A percentile compares a stretch with the other conserved stretches of the same genome.
Evolutionary conservation across 2,329 filamentous ascomycete species (phyloP).

Genomic region (Colletotrichum endophyticum): DNA sequence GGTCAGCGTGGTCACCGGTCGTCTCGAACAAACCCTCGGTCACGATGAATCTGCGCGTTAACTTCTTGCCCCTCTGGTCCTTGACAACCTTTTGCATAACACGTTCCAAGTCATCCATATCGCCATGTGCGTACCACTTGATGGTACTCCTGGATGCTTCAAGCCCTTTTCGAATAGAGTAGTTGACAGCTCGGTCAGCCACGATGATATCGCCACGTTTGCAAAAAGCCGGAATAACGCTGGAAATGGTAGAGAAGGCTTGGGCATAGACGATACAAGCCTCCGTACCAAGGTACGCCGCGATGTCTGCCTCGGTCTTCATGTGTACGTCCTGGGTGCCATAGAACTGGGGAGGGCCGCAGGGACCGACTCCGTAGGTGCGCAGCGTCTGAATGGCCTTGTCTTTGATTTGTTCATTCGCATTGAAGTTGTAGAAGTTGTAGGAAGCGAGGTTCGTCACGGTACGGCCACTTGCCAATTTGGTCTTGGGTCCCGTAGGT

Average conservation of each 20-base stretch:
- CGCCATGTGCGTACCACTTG: slow-evolving; percentile 93
- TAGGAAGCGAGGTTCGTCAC: slow-evolving; percentile 93
- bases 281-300: slow-evolving; percentile 84
- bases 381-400: slow-evolving; percentile 93
- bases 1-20: slow-evolving; percentile 80
- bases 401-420: slow-evolving; percentile 90
- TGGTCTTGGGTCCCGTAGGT: slow-evolving; percentile 87
- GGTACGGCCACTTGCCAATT: slow-evolving; percentile 85
- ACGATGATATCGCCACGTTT: slow-evolving; percentile 98
- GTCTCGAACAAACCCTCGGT: slow-evolving; percentile 95
- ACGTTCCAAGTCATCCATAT: slow-evolving; percentile 90
- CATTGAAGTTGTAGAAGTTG: slow-evolving; percentile 98
- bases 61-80: slow-evolving; percentile 85
- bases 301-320: slow-evolving; percentile 94
- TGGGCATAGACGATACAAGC: slow-evolving; percentile 96
- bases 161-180: slow-evolving; percentile 90
- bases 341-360: slow-evolving; percentile 96
- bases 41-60: slow-evolving; percentile 93
- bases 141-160: slow-evolving; percentile 92
- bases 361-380: slow-evolving; percentile 95
- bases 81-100: slow-evolving; percentile 85
- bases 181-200: slow-evolving; percentile 92
- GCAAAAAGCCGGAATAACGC: slow-evolving; percentile 94
- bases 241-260: slow-evolving; percentile 95
- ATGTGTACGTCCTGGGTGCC: slow-evolving; percentile 98